These are phyloP conservation scores for Tephrocybe rancida DNA, from an alignment of 768 basidiomycete species.

Conservation along the genomic window DNA sequence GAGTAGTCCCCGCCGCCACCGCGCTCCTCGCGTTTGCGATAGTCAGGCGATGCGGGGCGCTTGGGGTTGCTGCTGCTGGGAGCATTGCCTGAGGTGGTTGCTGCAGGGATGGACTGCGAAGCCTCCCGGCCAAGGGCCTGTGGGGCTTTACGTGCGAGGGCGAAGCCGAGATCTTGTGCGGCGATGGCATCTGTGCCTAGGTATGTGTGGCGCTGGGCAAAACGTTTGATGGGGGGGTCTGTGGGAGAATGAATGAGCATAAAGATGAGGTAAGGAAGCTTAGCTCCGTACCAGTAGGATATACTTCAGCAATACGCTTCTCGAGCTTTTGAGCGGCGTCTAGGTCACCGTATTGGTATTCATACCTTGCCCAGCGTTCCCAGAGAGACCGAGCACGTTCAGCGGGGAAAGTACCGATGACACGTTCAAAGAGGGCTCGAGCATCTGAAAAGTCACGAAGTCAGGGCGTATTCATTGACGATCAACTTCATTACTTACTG, in stretches of 20 bases:
- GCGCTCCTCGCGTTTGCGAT: constrained; percentile 17
- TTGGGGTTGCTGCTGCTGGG: constrained; percentile 46
- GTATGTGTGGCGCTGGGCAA: constrained; percentile 86
- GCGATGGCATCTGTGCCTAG: constrained; percentile 88
- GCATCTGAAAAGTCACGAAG: constrained; percentile 63
- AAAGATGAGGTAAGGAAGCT: background rate
- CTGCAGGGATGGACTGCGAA: constrained; percentile 27
- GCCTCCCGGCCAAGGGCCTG: constrained; percentile 35
- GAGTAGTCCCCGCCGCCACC: constrained; percentile 12
- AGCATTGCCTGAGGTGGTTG: constrained; percentile 35
- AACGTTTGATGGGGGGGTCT: constrained; percentile 91
- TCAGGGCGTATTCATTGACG: constrained; percentile 1
- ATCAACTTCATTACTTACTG: constrained; percentile 55
- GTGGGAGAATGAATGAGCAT: background rate
- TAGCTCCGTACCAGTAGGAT: constrained; percentile 70
- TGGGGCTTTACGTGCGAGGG: constrained; percentile 44
- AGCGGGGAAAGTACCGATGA: constrained; percentile 74
- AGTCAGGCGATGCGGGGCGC: constrained; percentile 15
- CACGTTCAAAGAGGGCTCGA: constrained; percentile 91
- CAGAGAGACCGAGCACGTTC: constrained; percentile 85
- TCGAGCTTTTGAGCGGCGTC: constrained; percentile 88
- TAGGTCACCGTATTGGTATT: constrained; percentile 94
- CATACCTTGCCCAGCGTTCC: constrained; percentile 96
- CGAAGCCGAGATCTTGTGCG: constrained; percentile 84
- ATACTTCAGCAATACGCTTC: constrained; percentile 84